Conservation (phyloP, 2,329 filamentous ascomycete genomes). For the Trichoderma sp. region DNA sequence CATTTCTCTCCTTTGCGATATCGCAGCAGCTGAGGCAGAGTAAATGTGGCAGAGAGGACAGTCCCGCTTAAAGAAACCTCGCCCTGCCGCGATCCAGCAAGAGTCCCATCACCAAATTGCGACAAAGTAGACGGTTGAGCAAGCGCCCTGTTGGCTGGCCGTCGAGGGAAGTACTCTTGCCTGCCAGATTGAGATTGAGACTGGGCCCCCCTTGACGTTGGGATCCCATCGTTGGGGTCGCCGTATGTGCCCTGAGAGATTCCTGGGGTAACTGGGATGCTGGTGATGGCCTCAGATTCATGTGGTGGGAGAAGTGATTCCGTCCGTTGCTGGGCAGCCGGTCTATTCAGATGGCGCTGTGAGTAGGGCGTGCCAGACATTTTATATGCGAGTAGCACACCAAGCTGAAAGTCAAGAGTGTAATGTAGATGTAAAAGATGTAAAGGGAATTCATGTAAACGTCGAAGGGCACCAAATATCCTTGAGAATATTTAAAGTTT, state of each 20-base stretch:
- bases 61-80: constrained; percentile 45
- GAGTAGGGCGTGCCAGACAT: neutral
- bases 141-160: neutral
- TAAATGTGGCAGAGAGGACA: constrained; percentile 63
- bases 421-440: neutral
- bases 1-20: constrained; percentile 57
- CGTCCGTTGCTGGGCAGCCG: neutral
- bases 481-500: neutral
- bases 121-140: neutral
- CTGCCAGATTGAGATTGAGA: neutral
- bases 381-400: neutral
- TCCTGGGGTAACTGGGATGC: constrained; percentile 13
- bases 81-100: neutral
- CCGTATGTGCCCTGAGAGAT: constrained; percentile 5
- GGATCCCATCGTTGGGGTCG: neutral
- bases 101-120: neutral
- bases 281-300: constrained; percentile 2
- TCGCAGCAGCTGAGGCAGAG: constrained; percentile 55
- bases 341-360: neutral
- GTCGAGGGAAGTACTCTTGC: neutral
- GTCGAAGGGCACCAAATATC: neutral
- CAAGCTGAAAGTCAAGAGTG: neutral
- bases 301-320: neutral
- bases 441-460: neutral
- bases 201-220: neutral